Evolutionary conservation across 1,284 basidiomycete species (phyloP).

Genomic region (Sporisorium iseilematis-ciliati): DNA sequence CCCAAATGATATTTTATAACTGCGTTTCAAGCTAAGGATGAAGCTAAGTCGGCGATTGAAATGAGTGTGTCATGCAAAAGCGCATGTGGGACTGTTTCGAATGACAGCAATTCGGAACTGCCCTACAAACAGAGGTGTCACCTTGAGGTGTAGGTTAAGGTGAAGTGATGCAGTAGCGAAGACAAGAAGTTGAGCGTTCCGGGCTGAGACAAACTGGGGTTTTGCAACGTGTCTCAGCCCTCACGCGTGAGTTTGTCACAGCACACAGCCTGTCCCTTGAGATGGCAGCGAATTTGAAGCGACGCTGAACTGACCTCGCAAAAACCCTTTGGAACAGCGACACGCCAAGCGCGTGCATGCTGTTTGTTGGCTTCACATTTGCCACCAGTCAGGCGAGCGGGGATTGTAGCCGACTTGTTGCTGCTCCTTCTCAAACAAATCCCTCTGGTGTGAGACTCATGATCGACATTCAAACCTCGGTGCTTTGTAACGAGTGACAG

Average conservation of each 20-base stretch:
- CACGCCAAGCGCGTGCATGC: too few species aligned
- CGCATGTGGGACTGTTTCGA: too few species aligned
- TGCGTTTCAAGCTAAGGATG: background rate
- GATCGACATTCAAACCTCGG: background rate
- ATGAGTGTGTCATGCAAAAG: too few species aligned
- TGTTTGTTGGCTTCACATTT: too few species aligned
- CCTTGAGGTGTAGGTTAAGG: background rate
- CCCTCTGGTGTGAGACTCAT: background rate
- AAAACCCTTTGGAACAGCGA: too few species aligned
- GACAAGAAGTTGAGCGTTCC: background rate
- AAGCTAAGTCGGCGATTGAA: too few species aligned
- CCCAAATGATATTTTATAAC: background rate
- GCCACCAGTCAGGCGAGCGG: too few species aligned
- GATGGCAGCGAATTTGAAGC: background rate
- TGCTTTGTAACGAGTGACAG: background rate
- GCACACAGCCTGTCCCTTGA: background rate
- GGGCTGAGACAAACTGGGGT: background rate
- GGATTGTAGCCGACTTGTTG: background rate
- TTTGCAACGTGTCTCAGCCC: constrained; percentile 7
- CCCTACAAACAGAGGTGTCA: too few species aligned
- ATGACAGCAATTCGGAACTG: too few species aligned
- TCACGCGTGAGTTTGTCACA: background rate
- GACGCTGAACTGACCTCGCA: background rate
- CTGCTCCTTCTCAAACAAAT: background rate
- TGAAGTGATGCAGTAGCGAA: background rate